Conservation (phyloP, 257 asterid species). For the Petunia secreta region DNA sequence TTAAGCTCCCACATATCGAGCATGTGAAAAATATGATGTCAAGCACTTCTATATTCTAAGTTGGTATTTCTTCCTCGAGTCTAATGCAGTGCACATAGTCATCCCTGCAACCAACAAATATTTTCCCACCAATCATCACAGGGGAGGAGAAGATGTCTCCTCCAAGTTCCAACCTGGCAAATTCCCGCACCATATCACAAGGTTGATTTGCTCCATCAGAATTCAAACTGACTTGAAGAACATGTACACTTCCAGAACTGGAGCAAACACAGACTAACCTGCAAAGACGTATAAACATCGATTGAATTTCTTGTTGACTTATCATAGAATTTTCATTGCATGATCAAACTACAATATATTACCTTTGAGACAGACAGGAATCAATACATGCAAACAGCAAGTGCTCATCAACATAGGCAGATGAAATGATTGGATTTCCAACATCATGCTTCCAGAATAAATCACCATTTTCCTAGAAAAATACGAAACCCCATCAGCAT, state of each 20-base stretch:
- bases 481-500: neutral
- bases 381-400: constrained; percentile 42
- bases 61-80: constrained; percentile 41
- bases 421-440: constrained; percentile 76
- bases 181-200: constrained; percentile 50
- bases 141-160: constrained; percentile 96
- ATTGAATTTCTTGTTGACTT: constrained; percentile 1
- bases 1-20: neutral
- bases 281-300: constrained; percentile 17
- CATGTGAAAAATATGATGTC: neutral
- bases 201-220: constrained; percentile 34
- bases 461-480: constrained; percentile 63
- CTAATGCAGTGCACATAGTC: constrained; percentile 66
- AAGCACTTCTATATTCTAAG: neutral
- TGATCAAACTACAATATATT: constrained; percentile 17
- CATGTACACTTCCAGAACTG: constrained; percentile 71
- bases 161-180: constrained; percentile 62
- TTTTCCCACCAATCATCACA: constrained; percentile 82
- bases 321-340: neutral
- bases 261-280: constrained; percentile 79
- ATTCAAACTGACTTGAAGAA: constrained; percentile 46
- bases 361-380: constrained; percentile 56
- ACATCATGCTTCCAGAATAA: constrained; percentile 68
- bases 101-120: constrained; percentile 88
- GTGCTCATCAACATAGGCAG: constrained; percentile 77